Evolutionary conservation across 2,329 filamentous ascomycete species (phyloP).

Genomic region (Pseudogymnoascus destructans): DNA sequence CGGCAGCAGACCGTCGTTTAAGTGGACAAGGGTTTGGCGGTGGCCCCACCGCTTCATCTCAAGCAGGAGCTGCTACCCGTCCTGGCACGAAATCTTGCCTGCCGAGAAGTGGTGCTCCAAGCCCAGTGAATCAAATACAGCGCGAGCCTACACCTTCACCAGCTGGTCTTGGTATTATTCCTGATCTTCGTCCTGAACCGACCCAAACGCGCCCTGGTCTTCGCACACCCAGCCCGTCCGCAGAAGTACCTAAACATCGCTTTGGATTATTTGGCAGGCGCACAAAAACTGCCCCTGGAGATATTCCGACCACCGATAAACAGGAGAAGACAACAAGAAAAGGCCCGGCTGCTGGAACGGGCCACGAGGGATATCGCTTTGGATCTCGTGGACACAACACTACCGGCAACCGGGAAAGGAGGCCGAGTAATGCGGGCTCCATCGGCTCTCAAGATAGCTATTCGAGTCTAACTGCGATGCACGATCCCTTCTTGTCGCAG

Average conservation of each 20-base stretch:
- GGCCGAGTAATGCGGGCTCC: conserved; percentile 28
- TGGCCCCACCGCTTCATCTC: conserved; percentile 17
- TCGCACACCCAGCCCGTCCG: conserved; percentile 42
- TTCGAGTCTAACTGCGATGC: conserved; percentile 28
- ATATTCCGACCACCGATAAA: conserved; percentile 37
- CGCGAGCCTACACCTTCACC: conserved; percentile 19
- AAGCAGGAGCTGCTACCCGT: conserved; percentile 24
- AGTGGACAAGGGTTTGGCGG: conserved; percentile 17
- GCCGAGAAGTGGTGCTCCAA: conserved; percentile 26
- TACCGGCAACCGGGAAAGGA: conserved; percentile 32
- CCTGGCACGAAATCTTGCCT: conserved; percentile 25
- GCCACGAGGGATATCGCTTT: conserved; percentile 62
- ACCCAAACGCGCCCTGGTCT: conserved; percentile 18
- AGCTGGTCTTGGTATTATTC: conserved; percentile 23
- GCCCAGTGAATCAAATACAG: conserved; percentile 23
- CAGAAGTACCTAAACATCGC: conserved; percentile 42
- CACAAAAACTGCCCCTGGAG: conserved; percentile 45
- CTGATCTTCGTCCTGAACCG: conserved; percentile 19
- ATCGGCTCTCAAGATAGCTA: conserved; percentile 39
- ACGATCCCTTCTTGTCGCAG: conserved; percentile 46
- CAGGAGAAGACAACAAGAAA: conserved; percentile 49
- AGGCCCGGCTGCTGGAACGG: conserved; percentile 82
- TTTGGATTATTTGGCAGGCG: conserved; percentile 70
- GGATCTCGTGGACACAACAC: conserved; percentile 43
- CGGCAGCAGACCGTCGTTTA: conserved; percentile 15